Evolutionary conservation across 2,329 filamentous ascomycete species (phyloP).

Genomic region (Sclerotinia minor): DNA sequence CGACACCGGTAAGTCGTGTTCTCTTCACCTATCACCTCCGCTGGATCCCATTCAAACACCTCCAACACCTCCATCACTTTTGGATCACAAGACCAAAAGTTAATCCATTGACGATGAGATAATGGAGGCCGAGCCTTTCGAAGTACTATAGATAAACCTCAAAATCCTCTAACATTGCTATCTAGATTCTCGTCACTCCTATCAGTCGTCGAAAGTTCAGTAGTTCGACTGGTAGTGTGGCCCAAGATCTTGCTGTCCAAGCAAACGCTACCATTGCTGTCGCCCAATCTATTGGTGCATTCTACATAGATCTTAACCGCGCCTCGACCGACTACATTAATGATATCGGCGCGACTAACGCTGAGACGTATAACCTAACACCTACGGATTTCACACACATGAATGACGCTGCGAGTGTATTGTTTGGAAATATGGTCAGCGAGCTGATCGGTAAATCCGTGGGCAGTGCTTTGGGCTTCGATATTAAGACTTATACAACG

Average conservation of each 20-base stretch:
- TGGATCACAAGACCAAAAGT: not conserved
- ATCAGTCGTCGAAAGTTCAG: slow-evolving; percentile 49
- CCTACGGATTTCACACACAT: slow-evolving; percentile 52
- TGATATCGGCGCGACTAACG: slow-evolving; percentile 46
- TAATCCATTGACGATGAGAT: not conserved
- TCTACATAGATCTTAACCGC: slow-evolving; percentile 49
- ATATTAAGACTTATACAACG: not conserved
- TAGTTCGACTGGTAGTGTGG: slow-evolving; percentile 42
- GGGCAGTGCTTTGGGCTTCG: not conserved
- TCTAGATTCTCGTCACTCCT: slow-evolving; percentile 50
- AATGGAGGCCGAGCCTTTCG: not conserved
- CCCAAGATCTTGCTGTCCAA: slow-evolving; percentile 46
- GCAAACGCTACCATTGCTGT: slow-evolving; percentile 45
- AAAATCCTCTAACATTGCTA: slow-evolving; percentile 34
- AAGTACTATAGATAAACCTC: not conserved
- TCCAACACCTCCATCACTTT: too few species aligned
- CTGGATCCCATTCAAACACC: not conserved
- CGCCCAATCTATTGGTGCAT: slow-evolving; percentile 40
- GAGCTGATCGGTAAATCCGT: slow-evolving; percentile 38
- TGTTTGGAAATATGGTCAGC: slow-evolving; percentile 51
- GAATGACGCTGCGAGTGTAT: slow-evolving; percentile 46
- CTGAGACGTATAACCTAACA: slow-evolving; percentile 47
- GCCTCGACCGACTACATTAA: slow-evolving; percentile 49
- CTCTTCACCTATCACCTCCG: not conserved
- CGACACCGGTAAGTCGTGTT: slow-evolving; percentile 33